Conservation (phyloP, 805 yeast species). For the Candida awuae region DNA sequence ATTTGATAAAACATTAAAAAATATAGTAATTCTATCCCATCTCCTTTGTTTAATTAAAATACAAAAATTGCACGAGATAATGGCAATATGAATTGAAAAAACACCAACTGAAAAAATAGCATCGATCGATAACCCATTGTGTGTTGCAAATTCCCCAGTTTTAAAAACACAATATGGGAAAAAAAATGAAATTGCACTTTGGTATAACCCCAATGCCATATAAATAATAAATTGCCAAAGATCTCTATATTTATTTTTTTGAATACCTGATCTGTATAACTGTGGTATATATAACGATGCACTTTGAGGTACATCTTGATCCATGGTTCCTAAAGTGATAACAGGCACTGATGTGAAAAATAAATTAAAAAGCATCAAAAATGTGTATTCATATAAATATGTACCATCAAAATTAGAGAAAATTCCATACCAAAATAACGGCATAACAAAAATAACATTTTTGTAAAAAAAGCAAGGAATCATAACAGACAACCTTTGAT, state of each 20-base stretch:
- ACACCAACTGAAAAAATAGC: constrained; percentile 70
- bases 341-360: constrained; percentile 78
- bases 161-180: constrained; percentile 55
- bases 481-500: constrained; percentile 67
- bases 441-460: constrained; percentile 63
- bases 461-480: constrained; percentile 73
- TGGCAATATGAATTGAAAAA: constrained; percentile 51
- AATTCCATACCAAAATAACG: constrained; percentile 72
- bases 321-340: constrained; percentile 61
- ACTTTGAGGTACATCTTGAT: constrained; percentile 65
- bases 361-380: constrained; percentile 68
- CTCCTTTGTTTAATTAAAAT: constrained; percentile 60
- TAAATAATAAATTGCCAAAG: constrained; percentile 51
- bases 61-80: constrained; percentile 56
- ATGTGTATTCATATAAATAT: constrained; percentile 70
- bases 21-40: constrained; percentile 67
- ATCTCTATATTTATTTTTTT: constrained; percentile 51
- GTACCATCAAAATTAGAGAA: constrained; percentile 67
- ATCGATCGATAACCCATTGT: constrained; percentile 47
- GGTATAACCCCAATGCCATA: constrained; percentile 64
- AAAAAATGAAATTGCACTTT: constrained; percentile 60
- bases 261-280: constrained; percentile 58
- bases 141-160: constrained; percentile 34
- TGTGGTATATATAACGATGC: constrained; percentile 64
- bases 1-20: constrained; percentile 47